Evolutionary conservation across 1,284 basidiomycete species (phyloP).

Genomic region (Pisolithus thermaeus): DNA sequence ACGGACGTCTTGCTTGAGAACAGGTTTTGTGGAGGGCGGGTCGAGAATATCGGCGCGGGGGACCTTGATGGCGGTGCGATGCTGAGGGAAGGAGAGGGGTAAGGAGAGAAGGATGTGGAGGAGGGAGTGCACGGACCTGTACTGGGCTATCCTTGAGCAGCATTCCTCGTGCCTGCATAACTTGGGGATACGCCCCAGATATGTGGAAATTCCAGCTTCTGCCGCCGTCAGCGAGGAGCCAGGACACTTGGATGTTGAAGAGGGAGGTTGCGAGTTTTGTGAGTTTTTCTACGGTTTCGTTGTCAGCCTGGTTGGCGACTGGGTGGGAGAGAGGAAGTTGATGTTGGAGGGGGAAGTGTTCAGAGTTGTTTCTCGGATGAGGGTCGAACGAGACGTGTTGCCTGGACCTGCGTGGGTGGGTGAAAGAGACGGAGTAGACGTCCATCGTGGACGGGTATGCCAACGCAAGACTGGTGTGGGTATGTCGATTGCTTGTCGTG

Average conservation of each 20-base stretch:
- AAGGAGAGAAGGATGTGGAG: conserved; percentile 3
- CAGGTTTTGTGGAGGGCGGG: conserved; percentile 73
- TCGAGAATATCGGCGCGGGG: conserved; percentile 91
- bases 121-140: conserved; percentile 43
- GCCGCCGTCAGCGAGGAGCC: conserved; percentile 66
- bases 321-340: conserved; percentile 41
- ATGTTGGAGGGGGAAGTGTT: conserved; percentile 33
- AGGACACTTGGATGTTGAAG: conserved; percentile 79
- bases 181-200: conserved; percentile 88
- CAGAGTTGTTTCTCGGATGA: conserved; percentile 24
- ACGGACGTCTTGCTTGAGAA: conserved; percentile 83
- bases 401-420: conserved; percentile 74
- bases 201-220: conserved; percentile 86
- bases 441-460: conserved; percentile 55
- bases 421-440: conserved; percentile 89
- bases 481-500: background rate
- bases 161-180: conserved; percentile 85
- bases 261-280: conserved; percentile 73
- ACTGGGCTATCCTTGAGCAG: conserved; percentile 88
- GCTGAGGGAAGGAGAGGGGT: conserved; percentile 39
- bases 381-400: conserved; percentile 57
- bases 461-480: background rate
- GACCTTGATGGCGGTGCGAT: conserved; percentile 82
- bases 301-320: conserved; percentile 42
- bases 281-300: conserved; percentile 77